phyloP scores from a whole-genome alignment of 805 yeast genomes.

The Saccharomycopsis schoenii region DNA sequence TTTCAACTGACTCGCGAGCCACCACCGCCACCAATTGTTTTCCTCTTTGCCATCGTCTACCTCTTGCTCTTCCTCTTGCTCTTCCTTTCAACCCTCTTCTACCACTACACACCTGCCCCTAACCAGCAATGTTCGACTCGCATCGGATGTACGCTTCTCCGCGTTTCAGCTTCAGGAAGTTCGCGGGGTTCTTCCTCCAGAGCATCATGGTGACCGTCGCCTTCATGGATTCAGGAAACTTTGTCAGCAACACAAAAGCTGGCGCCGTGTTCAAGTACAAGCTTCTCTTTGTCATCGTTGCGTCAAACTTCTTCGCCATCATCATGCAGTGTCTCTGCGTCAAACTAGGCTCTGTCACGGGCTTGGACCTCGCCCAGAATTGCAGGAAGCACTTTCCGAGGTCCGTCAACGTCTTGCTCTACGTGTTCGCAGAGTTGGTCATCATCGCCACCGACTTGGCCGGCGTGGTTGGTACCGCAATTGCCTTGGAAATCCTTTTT shows the following conservation, averaged over 20 bases:
- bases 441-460: conserved; percentile 93
- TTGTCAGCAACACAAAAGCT: conserved; percentile 82
- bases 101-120: too few species aligned
- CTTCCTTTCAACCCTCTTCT: too few species aligned
- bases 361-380: conserved; percentile 76
- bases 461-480: conserved; percentile 90
- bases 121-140: neutral
- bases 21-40: too few species aligned
- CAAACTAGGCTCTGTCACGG: conserved; percentile 83
- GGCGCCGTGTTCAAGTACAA: conserved; percentile 77
- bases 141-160: neutral
- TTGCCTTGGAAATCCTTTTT: conserved; percentile 68
- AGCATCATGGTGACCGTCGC: conserved; percentile 52
- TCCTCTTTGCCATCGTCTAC: too few species aligned
- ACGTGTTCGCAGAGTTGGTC: conserved; percentile 74
- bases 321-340: conserved; percentile 74
- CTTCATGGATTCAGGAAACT: conserved; percentile 91
- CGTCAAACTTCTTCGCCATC: conserved; percentile 77
- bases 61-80: too few species aligned
- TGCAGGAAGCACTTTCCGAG: conserved; percentile 63
- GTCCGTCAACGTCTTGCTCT: conserved; percentile 54
- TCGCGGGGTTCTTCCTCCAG: conserved; percentile 6
- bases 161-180: neutral
- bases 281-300: conserved; percentile 61
- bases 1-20: too few species aligned